phyloP scores from a whole-genome alignment of 169 alveolate genomes.

The Plasmodium ovale region DNA sequence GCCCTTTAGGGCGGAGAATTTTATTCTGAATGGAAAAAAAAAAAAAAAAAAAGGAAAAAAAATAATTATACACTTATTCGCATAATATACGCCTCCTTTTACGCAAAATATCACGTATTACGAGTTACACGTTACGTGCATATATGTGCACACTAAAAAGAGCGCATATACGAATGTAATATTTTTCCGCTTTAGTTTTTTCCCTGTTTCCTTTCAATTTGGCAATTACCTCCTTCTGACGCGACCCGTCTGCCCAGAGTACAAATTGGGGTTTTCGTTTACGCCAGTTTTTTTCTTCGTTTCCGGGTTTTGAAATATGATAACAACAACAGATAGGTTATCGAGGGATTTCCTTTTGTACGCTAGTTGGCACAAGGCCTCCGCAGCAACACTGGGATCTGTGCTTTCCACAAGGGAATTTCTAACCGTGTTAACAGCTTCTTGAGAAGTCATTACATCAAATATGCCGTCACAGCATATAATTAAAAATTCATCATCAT shows the following conservation, averaged over 20 bases:
- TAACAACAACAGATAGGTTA: constrained; percentile 82
- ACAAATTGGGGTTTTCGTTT: not conserved
- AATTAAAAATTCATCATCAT: constrained; percentile 94
- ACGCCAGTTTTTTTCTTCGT: constrained; percentile 20
- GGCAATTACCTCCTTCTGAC: constrained; percentile 54
- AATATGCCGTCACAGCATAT: constrained; percentile 99
- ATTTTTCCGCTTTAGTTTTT: not conserved
- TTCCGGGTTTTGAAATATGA: constrained; percentile 80
- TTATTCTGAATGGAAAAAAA: constrained; percentile 31
- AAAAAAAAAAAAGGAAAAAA: not conserved
- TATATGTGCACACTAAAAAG: not conserved
- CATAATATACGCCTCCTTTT: not conserved
- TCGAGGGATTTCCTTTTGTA: constrained; percentile 82
- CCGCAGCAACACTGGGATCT: constrained; percentile 82
- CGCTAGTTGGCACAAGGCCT: constrained; percentile 80
- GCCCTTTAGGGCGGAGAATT: constrained; percentile 58
- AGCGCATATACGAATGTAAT: too few species aligned
- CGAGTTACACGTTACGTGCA: not conserved
- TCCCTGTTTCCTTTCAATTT: not conserved
- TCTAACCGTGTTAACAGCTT: constrained; percentile 92
- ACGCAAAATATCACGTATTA: not conserved
- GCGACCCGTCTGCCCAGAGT: constrained; percentile 48
- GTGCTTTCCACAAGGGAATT: constrained; percentile 49
- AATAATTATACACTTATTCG: not conserved
- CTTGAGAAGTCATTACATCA: constrained; percentile 96